Conservation (phyloP, 1,139 yeast genomes). For the Taiozyma onychis region DNA sequence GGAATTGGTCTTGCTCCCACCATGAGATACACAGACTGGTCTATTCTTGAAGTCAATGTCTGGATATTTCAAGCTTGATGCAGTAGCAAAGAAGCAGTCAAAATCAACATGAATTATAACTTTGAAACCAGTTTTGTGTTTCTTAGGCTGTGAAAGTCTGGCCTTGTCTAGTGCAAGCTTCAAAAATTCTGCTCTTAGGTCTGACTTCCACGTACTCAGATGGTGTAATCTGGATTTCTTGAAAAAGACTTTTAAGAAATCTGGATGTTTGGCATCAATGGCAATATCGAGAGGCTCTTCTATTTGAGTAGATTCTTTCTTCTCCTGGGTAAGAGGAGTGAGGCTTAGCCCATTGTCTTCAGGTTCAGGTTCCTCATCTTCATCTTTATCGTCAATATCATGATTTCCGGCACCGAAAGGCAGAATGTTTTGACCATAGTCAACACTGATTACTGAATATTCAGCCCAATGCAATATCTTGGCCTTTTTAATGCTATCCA, state of each 20-base stretch:
- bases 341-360: slow-evolving; percentile 7
- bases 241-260: slow-evolving; percentile 66
- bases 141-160: slow-evolving; percentile 1
- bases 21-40: slow-evolving; percentile 86
- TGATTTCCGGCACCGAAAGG: slow-evolving; percentile 15
- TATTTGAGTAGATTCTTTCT: slow-evolving; percentile 4
- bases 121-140: slow-evolving; percentile 11
- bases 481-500: slow-evolving; percentile 48
- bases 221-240: slow-evolving; percentile 83
- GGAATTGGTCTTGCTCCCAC: slow-evolving; percentile 40
- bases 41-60: slow-evolving; percentile 47
- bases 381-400: slow-evolving; percentile 6
- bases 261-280: slow-evolving; percentile 69
- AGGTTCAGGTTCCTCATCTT: background rate
- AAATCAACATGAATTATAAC: slow-evolving; percentile 79
- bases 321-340: slow-evolving; percentile 19
- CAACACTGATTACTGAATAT: slow-evolving; percentile 50
- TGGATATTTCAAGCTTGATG: slow-evolving; percentile 57
- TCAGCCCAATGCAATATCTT: slow-evolving; percentile 61
- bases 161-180: slow-evolving; percentile 19
- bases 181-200: slow-evolving; percentile 52
- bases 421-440: slow-evolving; percentile 44
- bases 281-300: slow-evolving; percentile 6
- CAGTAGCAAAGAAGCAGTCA: slow-evolving; percentile 91
- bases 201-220: slow-evolving; percentile 81